phyloP scores from a whole-genome alignment of 345 rosid species.

The Syzygium oleosum region DNA sequence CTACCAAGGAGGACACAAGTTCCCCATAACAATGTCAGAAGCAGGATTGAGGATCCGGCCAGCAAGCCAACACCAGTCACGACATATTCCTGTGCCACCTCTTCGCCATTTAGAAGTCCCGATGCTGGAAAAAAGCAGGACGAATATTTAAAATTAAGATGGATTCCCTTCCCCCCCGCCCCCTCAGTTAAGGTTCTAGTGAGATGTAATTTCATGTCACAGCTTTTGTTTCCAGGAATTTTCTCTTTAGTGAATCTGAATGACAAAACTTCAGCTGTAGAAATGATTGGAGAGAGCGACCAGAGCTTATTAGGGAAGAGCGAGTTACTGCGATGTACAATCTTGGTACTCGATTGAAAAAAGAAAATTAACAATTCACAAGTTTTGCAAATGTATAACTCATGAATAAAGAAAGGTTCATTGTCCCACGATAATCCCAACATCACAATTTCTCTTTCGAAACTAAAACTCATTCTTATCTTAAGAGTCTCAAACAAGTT shows the following conservation, averaged over 20 bases:
- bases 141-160: not conserved
- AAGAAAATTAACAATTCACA: not conserved
- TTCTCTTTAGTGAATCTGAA: not conserved
- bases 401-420: not conserved
- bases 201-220: not conserved
- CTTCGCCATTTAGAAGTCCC: conserved; percentile 26
- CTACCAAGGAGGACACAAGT: conserved; percentile 28
- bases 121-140: conserved; percentile 14
- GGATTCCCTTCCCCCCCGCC: too few species aligned
- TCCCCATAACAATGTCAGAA: conserved; percentile 37
- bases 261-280: not conserved
- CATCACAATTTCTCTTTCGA: not conserved
- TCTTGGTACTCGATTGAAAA: not conserved
- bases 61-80: conserved; percentile 31
- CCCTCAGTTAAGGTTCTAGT: not conserved
- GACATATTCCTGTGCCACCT: conserved; percentile 32
- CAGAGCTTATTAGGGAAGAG: not conserved
- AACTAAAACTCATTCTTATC: not conserved
- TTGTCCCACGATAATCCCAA: not conserved
- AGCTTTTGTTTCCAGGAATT: not conserved
- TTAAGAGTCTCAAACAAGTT: too few species aligned
- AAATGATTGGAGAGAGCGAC: not conserved
- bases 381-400: not conserved
- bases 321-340: not conserved
- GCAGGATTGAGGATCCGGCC: conserved; percentile 40